Evolutionary conservation across 371 early-diverging fungal genomes (phyloP), one percentile per base, ranked within the genome.

Genomic region (Apophysomyces trapeziformis): DNA sequence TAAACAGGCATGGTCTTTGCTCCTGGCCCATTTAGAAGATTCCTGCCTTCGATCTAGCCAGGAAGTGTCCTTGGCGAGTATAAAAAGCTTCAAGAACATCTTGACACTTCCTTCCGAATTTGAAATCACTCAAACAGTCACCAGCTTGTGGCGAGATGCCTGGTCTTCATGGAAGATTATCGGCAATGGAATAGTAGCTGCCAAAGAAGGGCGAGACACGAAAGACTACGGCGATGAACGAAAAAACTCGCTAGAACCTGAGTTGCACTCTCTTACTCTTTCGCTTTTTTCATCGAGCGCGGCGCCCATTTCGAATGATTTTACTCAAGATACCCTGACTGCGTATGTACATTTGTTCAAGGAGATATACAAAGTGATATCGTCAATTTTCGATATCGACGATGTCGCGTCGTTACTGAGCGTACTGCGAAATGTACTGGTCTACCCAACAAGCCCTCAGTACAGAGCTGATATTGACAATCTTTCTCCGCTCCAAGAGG

Each of bases 121-220:
- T 2, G 76, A 82, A 18, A 67, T 63, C 1, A 63, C 69, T 9
- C 46, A 60, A 13, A 21, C 37, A 1, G 61, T 88, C 43, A 65
- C 69, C 8, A 67, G 68, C 9, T 73, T 92, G 7, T 93, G 93
- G 93, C 78, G 84, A 44, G 80, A 79, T 14, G 87, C 89, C 0
- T 96, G 94, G 95, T 68, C 75, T 5, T 77, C 86, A 0, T 96
- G 97, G 97, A 83, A 89, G 43, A 75, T 73, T 9, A 92, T 95
- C 69, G 94, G 94, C 2, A 63, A 73, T 18, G 85, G 82, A n/a
- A 86, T 90, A 5, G 60, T 58, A 1, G 16, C 43, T 1, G 47
- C 57, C 1, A 63, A 72, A 38, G 56, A 57, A 7, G 60, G 64
- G 9, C 43, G 32, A 9, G 37, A 38, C 12, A n/a, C 11, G 35